Percentiles rank a stretch among this genome's conserved stretches.
phyloP scores from a whole-genome alignment of 1,284 basidiomycete genomes.

The Tylopilus orsonianus region DNA sequence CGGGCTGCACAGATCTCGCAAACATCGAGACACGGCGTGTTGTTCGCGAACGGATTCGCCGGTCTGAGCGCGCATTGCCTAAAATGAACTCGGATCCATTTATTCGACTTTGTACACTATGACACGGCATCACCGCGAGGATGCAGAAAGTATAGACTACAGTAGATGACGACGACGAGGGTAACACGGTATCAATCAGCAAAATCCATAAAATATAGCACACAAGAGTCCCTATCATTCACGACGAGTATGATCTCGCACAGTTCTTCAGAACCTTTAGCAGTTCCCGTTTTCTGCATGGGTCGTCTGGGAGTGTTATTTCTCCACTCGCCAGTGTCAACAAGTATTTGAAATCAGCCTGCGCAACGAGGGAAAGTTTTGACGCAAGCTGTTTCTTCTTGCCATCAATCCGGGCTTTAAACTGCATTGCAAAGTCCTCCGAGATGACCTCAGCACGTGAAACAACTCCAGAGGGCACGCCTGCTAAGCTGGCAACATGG shows the following conservation, averaged over 20 bases:
- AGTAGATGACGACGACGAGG: not conserved
- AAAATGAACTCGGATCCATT: constrained; percentile 8
- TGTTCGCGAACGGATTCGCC: constrained; percentile 19
- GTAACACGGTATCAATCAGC: constrained; percentile 16
- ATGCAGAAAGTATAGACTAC: constrained; percentile 17
- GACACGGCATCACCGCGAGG: constrained; percentile 6
- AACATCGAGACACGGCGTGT: constrained; percentile 43
- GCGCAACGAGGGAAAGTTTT: constrained; percentile 71
- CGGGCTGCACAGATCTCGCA: constrained; percentile 56
- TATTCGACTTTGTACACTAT: constrained; percentile 7
- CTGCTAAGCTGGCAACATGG: constrained; percentile 86
- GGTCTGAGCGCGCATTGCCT: constrained; percentile 18
- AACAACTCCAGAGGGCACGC: constrained; percentile 80
- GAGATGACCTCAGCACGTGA: constrained; percentile 86
- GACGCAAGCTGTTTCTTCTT: constrained; percentile 56
- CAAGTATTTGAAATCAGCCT: constrained; percentile 87
- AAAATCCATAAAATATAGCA: constrained; percentile 22
- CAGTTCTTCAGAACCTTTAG: constrained; percentile 51
- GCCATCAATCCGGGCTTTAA: constrained; percentile 72
- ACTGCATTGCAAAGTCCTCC: constrained; percentile 83
- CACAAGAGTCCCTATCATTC: constrained; percentile 6
- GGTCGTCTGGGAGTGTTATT: constrained; percentile 50
- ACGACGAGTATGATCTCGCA: constrained; percentile 25
- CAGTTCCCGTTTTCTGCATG: constrained; percentile 50
- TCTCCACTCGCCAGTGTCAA: constrained; percentile 56